phyloP scores from a whole-genome alignment of 2,329 filamentous ascomycete species.

The Penicillium glabrum region DNA sequence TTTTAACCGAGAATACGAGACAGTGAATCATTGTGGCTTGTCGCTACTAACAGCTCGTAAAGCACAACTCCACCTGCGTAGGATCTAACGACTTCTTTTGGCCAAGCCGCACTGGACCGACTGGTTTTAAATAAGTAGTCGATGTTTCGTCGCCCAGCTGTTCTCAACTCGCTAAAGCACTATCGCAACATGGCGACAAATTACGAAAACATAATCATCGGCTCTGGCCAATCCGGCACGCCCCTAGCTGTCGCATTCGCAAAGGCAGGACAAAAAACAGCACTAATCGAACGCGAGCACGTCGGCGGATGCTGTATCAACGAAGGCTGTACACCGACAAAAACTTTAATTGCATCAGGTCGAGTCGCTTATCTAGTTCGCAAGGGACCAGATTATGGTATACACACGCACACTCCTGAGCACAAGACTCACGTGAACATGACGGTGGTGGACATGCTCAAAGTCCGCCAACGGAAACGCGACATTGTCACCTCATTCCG shows the following conservation, averaged over 20 bases:
- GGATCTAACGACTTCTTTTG: background rate
- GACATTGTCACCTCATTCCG: background rate
- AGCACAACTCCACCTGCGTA: no score
- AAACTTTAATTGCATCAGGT: background rate
- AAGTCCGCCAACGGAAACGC: background rate
- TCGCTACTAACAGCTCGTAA: no score
- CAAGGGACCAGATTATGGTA: background rate
- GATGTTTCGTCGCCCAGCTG: background rate
- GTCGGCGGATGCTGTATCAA: background rate
- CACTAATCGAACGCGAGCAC: background rate
- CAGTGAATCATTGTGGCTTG: no score
- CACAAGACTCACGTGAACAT: background rate
- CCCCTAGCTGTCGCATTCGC: background rate
- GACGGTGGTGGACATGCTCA: background rate
- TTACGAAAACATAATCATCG: background rate
- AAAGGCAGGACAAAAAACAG: background rate
- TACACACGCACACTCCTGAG: background rate
- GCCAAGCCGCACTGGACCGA: background rate
- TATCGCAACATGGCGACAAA: background rate
- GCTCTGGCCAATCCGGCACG: background rate
- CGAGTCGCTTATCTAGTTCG: background rate
- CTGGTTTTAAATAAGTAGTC: background rate
- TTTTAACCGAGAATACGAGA: no score
- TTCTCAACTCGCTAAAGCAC: background rate
- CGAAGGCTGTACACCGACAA: background rate